Base-by-base conservation (phyloP, 805 yeast genomes). In the Millerozyma miso region DNA sequence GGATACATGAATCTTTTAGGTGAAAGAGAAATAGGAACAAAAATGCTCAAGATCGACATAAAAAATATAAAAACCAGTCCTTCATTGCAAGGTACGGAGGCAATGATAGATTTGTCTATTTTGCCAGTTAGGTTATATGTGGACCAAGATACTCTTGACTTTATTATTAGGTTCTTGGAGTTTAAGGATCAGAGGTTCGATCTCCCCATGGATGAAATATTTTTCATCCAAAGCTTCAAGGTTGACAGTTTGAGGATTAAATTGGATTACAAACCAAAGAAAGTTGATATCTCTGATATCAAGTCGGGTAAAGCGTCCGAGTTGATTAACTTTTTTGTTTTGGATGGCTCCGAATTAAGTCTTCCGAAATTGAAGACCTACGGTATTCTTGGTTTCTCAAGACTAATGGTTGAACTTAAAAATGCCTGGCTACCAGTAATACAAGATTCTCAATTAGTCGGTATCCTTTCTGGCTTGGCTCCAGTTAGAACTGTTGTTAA, bases 91-190 rank as follows among this genome's bases (percentile, higher is more conserved):
- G 83, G 87, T 1, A 71, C 85, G 1, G 98, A 90, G 54, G 57
- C 82, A 16, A 64, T 77, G 1, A 46, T 88, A 37, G 64, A 71
- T 19, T 67, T 81, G 1, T 56, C 71, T 3, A 63, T 88, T 0
- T 65, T 85, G 15, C 99, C 99, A 0, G 55, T 93, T 35, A 69
- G 96, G 40, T 61, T 93, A 13, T 88, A 88, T 58, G 80, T 93
- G 35, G 98, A 93, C 60, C 99, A 93, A 59, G 98, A 91, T 55
- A 87, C 97, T 0, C 68, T 89, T 15, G 97, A 89, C 43, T 90
- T 91, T 50, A 52, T 89, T 26, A 77, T 80, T 0, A 69, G 97
- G 31, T 93, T 88, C 63, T 79, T 85, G 29, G 89, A 82, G 46
- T 93, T 93, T 58, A 83, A 79, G 54, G 96, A 87, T 54, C 51